phyloP scores from a whole-genome alignment of 805 yeast species.

The Candida khao-thaluensis region DNA sequence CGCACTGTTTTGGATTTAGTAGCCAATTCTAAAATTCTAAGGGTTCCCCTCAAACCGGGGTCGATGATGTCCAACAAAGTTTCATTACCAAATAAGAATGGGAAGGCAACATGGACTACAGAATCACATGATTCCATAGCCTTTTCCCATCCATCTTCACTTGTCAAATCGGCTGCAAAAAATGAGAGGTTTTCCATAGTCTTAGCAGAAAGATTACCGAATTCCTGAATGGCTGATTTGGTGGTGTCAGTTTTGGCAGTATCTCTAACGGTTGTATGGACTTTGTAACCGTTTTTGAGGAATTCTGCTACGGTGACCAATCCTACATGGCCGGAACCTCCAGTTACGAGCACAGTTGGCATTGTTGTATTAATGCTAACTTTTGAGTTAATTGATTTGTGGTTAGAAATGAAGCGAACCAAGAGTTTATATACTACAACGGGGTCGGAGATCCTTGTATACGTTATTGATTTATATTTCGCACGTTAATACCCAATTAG shows the following conservation, averaged over 20 bases:
- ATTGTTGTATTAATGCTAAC: not conserved
- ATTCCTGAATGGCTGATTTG: constrained; percentile 1
- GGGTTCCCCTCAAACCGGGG: constrained; percentile 4
- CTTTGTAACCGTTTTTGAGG: constrained; percentile 13
- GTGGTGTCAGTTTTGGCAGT: constrained; percentile 1
- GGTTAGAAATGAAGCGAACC: too few species aligned
- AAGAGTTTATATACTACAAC: too few species aligned
- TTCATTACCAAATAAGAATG: constrained; percentile 5
- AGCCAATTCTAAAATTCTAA: constrained; percentile 8
- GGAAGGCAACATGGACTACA: constrained; percentile 12
- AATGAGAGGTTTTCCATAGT: not conserved
- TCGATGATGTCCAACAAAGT: not conserved
- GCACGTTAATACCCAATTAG: too few species aligned
- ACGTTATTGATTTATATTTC: too few species aligned
- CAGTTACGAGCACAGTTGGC: constrained; percentile 15
- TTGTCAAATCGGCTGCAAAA: constrained; percentile 13
- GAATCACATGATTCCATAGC: constrained; percentile 11
- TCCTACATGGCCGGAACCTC: constrained; percentile 15
- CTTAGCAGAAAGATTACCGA: not conserved
- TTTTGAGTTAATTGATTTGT: too few species aligned
- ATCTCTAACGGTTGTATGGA: constrained; percentile 16
- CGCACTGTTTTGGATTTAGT: constrained; percentile 6
- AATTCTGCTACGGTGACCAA: constrained; percentile 10
- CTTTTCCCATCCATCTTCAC: constrained; percentile 15
- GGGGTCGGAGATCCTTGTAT: too few species aligned